phyloP scores from a whole-genome alignment of 1,139 yeast species.

The Diutina mesorugosa region DNA sequence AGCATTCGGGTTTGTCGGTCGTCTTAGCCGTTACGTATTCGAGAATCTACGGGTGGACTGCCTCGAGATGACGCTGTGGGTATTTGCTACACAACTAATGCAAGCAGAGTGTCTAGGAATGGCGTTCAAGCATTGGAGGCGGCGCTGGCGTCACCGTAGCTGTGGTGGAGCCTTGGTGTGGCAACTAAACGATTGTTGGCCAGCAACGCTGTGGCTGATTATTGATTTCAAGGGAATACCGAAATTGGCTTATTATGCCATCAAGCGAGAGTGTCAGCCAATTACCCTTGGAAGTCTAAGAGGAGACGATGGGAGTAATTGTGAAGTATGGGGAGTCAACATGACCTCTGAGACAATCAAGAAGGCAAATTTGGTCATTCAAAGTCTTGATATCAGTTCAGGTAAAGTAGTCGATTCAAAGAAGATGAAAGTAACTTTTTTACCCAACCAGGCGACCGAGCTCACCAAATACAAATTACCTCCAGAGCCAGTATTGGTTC shows the following conservation, averaged over 20 bases:
- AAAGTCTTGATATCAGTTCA: not conserved
- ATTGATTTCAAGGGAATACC: constrained; percentile 26
- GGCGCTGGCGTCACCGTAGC: constrained; percentile 23
- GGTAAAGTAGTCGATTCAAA: not conserved
- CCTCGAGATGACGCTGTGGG: constrained; percentile 26
- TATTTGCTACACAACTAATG: constrained; percentile 35
- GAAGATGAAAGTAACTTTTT: constrained; percentile 9
- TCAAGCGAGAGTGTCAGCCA: constrained; percentile 28
- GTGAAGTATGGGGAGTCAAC: constrained; percentile 32
- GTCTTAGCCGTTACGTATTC: constrained; percentile 30
- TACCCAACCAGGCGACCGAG: constrained; percentile 23
- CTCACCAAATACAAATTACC: constrained; percentile 9
- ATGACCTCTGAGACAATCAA: constrained; percentile 11
- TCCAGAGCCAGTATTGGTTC: constrained; percentile 12
- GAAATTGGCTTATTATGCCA: constrained; percentile 31
- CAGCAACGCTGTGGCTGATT: constrained; percentile 34
- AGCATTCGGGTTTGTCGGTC: constrained; percentile 30
- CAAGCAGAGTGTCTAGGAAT: constrained; percentile 36
- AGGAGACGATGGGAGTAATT: constrained; percentile 5
- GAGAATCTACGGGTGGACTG: constrained; percentile 22
- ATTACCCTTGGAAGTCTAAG: constrained; percentile 20
- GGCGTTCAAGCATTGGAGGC: constrained; percentile 34
- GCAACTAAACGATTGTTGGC: constrained; percentile 44
- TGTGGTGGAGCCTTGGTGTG: constrained; percentile 34
- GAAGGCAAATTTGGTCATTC: constrained; percentile 10